Base-by-base conservation (phyloP, 768 basidiomycete species). In the Naganishia friedmannii region DNA sequence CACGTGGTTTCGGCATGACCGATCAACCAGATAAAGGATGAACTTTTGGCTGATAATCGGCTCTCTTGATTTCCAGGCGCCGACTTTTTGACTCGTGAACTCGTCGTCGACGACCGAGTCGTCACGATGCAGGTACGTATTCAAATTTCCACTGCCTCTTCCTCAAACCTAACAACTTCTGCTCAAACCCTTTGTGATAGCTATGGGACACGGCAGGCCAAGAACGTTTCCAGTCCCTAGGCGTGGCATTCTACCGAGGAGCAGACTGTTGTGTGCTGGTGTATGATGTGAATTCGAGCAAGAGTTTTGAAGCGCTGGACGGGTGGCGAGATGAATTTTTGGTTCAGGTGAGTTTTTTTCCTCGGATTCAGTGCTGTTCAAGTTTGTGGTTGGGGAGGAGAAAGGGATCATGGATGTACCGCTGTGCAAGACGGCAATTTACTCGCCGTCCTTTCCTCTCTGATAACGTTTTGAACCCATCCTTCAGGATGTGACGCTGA, bases 271-370 rank as follows among this genome's bases (percentile, higher is more conserved):
- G 96, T 80, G 96, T 99, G 28, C 87, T 99, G 46, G 96, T 99
- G 23, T 99, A 96, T 82, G 96, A 99, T 80, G 96, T 98, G 73
- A 99, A 99, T 86, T 94, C 92, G 79, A 86, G 90, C 72, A 99
- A 99, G 85, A 94, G 92, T 13, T 99, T 99, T 75, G 96, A 99
- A 83, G 94, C 95, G 31, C 86, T 99, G 57, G 96, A 98, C 83
- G 94, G 93, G 79, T 99, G 96, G 96, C 87, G 96, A 71, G 96
- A 99, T 82, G 96, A 99, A 82, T 99, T 99, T 83, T 87, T 99
- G 75, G 96, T 99, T 76, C 83, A 83, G 78, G 82, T 82, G 34
- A 67, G 82, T 75, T 21, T 23, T 17, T 57, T 12, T 37, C n/a
- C 34, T 37, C 9, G 42, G 19, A 39, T 23, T 58, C 5, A 34